These are phyloP conservation scores for Tulasnella sp. DNA, from an alignment of 768 basidiomycete species.

Conservation along the genomic window DNA sequence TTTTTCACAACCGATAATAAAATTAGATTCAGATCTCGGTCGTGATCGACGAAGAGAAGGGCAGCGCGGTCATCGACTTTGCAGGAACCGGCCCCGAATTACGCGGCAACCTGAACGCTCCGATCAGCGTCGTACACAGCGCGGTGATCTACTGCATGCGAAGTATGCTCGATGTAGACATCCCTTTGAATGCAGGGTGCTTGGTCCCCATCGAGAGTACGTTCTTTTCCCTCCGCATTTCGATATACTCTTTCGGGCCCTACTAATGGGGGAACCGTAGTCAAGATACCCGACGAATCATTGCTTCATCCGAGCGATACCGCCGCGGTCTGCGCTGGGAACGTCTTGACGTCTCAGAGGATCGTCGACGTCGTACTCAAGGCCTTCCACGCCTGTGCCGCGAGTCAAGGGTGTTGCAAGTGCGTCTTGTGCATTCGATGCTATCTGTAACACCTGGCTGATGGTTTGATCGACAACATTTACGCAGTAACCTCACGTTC, in stretches of 20 bases:
- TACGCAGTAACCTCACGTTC: conserved; percentile 69
- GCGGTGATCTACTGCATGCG: conserved; percentile 86
- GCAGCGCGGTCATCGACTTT: conserved; percentile 80
- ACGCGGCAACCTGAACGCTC: conserved; percentile 74
- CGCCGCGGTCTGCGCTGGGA: conserved; percentile 87
- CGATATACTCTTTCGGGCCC: conserved; percentile 17
- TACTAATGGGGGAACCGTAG: conserved; percentile 28
- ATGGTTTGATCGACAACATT: not conserved
- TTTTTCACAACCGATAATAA: not conserved
- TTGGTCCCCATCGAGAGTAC: conserved; percentile 72
- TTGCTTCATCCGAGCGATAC: conserved; percentile 72
- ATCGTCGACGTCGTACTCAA: conserved; percentile 90
- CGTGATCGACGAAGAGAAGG: conserved; percentile 58
- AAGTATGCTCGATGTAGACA: conserved; percentile 70
- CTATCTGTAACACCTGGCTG: not conserved
- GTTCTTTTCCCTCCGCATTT: conserved; percentile 20
- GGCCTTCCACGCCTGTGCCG: conserved; percentile 84
- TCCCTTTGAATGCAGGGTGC: conserved; percentile 90
- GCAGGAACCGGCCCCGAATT: conserved; percentile 29
- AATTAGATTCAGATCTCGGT: conserved; percentile 63
- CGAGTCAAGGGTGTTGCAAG: conserved; percentile 92
- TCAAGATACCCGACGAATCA: conserved; percentile 69
- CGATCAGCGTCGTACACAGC: conserved; percentile 76
- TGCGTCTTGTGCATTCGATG: conserved; percentile 29
- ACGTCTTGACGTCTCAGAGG: conserved; percentile 84